Conservation (phyloP, 805 yeast species). For the Candida morakotiae region DNA sequence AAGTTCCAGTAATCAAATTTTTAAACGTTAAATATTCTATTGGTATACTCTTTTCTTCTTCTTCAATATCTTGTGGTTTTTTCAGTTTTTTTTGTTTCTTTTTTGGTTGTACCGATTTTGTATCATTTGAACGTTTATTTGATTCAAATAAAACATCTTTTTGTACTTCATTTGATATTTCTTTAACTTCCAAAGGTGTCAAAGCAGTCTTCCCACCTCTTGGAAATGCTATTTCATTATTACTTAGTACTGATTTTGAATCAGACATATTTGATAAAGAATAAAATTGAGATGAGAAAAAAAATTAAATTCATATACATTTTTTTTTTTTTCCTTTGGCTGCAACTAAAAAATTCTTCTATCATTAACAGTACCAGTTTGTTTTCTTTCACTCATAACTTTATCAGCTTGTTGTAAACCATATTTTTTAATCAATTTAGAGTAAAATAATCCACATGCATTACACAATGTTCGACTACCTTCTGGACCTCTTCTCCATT, state of each 20-base stretch:
- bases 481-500: slow-evolving; percentile 89
- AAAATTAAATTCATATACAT: background rate
- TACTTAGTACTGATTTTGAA: slow-evolving; percentile 27
- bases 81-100: slow-evolving; percentile 21
- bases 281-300: slow-evolving; percentile 1
- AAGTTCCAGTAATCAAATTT: slow-evolving; percentile 64
- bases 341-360: slow-evolving; percentile 14
- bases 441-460: slow-evolving; percentile 83
- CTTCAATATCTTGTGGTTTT: slow-evolving; percentile 16
- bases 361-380: slow-evolving; percentile 14
- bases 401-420: slow-evolving; percentile 41
- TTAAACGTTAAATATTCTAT: slow-evolving; percentile 63
- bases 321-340: background rate
- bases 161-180: slow-evolving; percentile 88
- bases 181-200: slow-evolving; percentile 86
- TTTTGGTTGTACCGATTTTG: slow-evolving; percentile 21
- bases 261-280: slow-evolving; percentile 9
- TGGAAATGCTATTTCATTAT: slow-evolving; percentile 69
- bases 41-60: slow-evolving; percentile 34
- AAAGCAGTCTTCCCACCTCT: slow-evolving; percentile 92
- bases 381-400: slow-evolving; percentile 23
- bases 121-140: slow-evolving; percentile 23
- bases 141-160: slow-evolving; percentile 78
- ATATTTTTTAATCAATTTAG: slow-evolving; percentile 52
- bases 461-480: slow-evolving; percentile 83